Base-by-base conservation (phyloP, 2,329 filamentous ascomycete species). In the Ascochyta koolunga region DNA sequence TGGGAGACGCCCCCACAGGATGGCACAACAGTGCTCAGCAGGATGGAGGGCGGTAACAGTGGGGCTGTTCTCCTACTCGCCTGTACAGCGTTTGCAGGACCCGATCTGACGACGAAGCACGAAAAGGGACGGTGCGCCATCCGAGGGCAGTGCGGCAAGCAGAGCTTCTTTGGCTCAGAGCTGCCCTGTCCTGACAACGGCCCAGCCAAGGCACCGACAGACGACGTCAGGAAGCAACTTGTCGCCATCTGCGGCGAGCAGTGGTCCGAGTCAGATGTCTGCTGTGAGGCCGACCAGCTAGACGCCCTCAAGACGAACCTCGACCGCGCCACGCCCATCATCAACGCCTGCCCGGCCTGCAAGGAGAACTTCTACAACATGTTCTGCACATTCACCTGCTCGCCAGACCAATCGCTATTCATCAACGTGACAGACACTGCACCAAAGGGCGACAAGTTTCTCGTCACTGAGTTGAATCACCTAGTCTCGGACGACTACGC, bases 291-390 rank as follows among this genome's bases (percentile, higher is more conserved):
- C 41, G 88, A 90, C 37, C 95, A 98, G 83, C 82, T 99, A 51
- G 85, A 90, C 65, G 82, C 89, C 1, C 85, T 99, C 58, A 88
- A 90, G 66, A 88, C 85, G 57, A 96, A 96, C 69, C 83, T 99
- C 53, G 89, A 90, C 63, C 91, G 91, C 19, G 93, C 92, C 2
- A 91, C 93, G 65, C 87, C 89, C 54, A 89, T 99, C 70, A 92
- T 99, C 72, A 88, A 92, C 22, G 91, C 92, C 9, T 99, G 95
- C 73, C 95, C 95, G 1, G 95, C 96, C 27, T 99, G 95, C 83
- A 96, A 95, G 76, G 89, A 93, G 67, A 99, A 99, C 80, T 99
- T 99, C 80, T 98, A 91, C 81, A 96, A 99, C 78, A 82, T 96
- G 38, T 99, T 99, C 76, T 99, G 95, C 79, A 96, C 92, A 4